These are phyloP conservation scores for Cystobasidium ongulense DNA, from an alignment of 768 basidiomycete species.

Conservation along the genomic window DNA sequence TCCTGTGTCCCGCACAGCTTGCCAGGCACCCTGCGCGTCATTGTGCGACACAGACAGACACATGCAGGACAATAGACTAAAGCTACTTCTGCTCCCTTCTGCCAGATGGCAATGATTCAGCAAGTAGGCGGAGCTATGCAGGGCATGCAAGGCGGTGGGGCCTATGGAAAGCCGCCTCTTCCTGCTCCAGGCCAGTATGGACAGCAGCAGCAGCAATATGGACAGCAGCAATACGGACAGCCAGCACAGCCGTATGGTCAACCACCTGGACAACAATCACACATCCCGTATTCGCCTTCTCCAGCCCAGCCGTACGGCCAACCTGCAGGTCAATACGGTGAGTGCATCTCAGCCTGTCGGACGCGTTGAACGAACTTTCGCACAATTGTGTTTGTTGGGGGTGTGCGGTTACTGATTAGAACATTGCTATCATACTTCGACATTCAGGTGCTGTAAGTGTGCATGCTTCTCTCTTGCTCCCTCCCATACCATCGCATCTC, in stretches of 20 bases:
- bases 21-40: not conserved
- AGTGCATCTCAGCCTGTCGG: too few relatives aligned
- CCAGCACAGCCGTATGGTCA: too few relatives aligned
- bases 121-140: slow-evolving; percentile 1
- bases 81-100: too few relatives aligned
- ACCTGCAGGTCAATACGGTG: too few relatives aligned
- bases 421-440: too few relatives aligned
- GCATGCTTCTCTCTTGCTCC: too few relatives aligned
- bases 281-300: not conserved
- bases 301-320: not conserved
- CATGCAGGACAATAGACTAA: not conserved
- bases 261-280: not conserved
- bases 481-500: too few relatives aligned
- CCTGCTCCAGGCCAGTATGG: slow-evolving; percentile 7
- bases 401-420: too few relatives aligned
- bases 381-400: too few relatives aligned
- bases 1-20: not conserved
- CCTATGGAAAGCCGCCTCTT: not conserved
- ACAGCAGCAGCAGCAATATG: slow-evolving; percentile 3
- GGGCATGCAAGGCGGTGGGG: not conserved
- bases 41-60: not conserved
- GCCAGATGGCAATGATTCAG: slow-evolving; percentile 21
- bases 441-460: too few relatives aligned
- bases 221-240: not conserved
- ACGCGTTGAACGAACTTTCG: too few relatives aligned